phyloP scores from a whole-genome alignment of 805 yeast genomes.

The Saturnispora dispora region DNA sequence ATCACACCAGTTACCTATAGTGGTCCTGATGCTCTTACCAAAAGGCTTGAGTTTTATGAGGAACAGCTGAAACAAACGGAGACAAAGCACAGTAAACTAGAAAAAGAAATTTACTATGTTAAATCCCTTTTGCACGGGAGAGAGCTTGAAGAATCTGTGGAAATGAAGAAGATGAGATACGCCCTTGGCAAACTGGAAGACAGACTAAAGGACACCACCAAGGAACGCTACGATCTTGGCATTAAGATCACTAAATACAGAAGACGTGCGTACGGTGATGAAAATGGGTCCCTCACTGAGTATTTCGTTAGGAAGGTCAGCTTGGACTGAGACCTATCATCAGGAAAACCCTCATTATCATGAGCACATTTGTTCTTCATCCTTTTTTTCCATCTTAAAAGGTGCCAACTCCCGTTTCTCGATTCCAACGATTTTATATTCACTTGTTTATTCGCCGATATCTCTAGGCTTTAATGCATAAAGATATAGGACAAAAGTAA shows the following conservation, averaged over 20 bases:
- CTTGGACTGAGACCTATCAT: background rate
- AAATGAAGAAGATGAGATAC: conserved; percentile 21
- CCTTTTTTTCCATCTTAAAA: background rate
- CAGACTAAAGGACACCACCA: conserved; percentile 20
- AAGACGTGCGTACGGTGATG: conserved; percentile 23
- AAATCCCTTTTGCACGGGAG: conserved; percentile 17
- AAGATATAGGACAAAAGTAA: background rate
- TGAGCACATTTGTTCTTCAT: background rate
- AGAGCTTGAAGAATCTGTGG: conserved; percentile 14
- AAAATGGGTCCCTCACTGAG: conserved; percentile 37
- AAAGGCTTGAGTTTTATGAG: conserved; percentile 15
- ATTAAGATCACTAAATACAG: conserved; percentile 22
- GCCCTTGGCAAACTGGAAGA: conserved; percentile 25
- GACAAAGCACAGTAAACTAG: conserved; percentile 21
- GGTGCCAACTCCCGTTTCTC: background rate
- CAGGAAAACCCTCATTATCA: background rate
- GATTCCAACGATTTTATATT: background rate
- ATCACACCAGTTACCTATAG: conserved; percentile 8
- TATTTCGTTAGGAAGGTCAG: conserved; percentile 49
- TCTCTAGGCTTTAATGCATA: background rate
- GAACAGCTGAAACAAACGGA: conserved; percentile 15
- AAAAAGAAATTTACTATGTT: conserved; percentile 24
- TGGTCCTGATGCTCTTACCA: conserved; percentile 8
- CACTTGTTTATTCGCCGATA: background rate
- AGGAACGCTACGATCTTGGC: conserved; percentile 25